Base-by-base conservation (phyloP, 2,329 filamentous ascomycete species). In the Ramichloridium luteum region DNA sequence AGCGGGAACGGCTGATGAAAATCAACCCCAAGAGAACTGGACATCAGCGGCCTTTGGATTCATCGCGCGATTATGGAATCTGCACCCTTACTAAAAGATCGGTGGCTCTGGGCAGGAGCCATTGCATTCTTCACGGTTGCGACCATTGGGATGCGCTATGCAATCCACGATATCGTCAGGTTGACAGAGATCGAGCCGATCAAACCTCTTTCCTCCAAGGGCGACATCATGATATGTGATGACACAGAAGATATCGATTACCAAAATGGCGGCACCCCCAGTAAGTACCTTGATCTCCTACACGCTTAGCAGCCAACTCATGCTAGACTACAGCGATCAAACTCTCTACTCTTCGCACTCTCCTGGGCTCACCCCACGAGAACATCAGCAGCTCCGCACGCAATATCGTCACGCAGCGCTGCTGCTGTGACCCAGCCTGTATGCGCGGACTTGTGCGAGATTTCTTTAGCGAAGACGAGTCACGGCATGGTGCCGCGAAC, bases 141-240 rank as follows among this genome's bases (percentile, higher is more conserved):
- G 38, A 53, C 77, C 34, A 61, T 65, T 37, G 61, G 65, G 31
- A 71, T 82, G 54, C 65, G 67, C 40, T 54, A 64, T 22, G 63
- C 71, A 33, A 70, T 86, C 27, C 60, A 62, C 35, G 58, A 68
- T 33, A 72, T 77, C 43, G 68, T 74, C 42, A 64, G 74, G 45
- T 65, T 76, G 32, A 77, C 77, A 41, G 68, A 76, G 54, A 71
- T 90, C 48, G 40, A 47, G 28, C 74, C 74, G 20, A 77, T 78
- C 51, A 72, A 78, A n/a, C n/a, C n/a, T n/a, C n/a, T n/a, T n/a
- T n/a, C n/a, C n/a, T n/a, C n/a, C n/a, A n/a, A n/a, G n/a, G n/a
- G n/a, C n/a, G n/a, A n/a, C n/a, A n/a, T n/a, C n/a, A n/a, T n/a
- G n/a, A n/a, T n/a, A n/a, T n/a, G n/a, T n/a, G n/a, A n/a, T n/a